Conservation (phyloP, 2,329 filamentous ascomycete species). For the Xylariaceae sp. region DNA sequence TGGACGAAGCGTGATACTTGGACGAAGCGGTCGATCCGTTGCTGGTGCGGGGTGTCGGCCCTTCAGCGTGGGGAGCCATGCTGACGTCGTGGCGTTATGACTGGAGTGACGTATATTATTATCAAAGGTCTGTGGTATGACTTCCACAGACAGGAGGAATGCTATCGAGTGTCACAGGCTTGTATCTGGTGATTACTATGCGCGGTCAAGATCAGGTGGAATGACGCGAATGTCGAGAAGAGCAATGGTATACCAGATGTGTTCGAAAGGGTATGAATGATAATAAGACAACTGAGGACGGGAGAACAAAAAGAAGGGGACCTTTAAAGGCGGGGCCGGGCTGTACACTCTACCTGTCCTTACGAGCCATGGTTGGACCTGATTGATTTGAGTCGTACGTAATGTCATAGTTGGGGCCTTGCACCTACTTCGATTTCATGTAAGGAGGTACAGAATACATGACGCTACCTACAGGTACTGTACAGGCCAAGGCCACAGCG, state of each 20-base stretch:
- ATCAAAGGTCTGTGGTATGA: too few relatives aligned
- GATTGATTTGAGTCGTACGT: slow-evolving; percentile 26
- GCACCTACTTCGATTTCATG: slow-evolving; percentile 12
- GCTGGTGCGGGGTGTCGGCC: slow-evolving; percentile 26
- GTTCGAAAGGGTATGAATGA: slow-evolving; percentile 24
- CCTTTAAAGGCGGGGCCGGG: slow-evolving; percentile 24
- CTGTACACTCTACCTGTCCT: not conserved
- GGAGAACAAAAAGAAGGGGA: slow-evolving; percentile 8
- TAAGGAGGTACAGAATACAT: not conserved
- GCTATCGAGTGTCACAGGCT: too few relatives aligned
- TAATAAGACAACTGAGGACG: slow-evolving; percentile 2
- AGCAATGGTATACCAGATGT: too few relatives aligned
- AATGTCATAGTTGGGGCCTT: slow-evolving; percentile 23
- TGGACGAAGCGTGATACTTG: slow-evolving; percentile 70
- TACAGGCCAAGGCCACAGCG: slow-evolving; percentile 7
- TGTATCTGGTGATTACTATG: too few relatives aligned
- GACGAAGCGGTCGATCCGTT: slow-evolving; percentile 33
- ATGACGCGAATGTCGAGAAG: slow-evolving; percentile 3
- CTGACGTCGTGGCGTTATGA: slow-evolving; percentile 11
- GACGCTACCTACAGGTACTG: too few relatives aligned
- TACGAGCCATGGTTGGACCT: too few relatives aligned
- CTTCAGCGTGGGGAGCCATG: slow-evolving; percentile 58
- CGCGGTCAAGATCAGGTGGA: too few relatives aligned
- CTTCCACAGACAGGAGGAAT: not conserved
- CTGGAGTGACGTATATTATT: not conserved